Evolutionary conservation across 352 stramenopile species (phyloP), one percentile per base, ranked within the genome.

Genomic region (Pythium pyrilobum): DNA sequence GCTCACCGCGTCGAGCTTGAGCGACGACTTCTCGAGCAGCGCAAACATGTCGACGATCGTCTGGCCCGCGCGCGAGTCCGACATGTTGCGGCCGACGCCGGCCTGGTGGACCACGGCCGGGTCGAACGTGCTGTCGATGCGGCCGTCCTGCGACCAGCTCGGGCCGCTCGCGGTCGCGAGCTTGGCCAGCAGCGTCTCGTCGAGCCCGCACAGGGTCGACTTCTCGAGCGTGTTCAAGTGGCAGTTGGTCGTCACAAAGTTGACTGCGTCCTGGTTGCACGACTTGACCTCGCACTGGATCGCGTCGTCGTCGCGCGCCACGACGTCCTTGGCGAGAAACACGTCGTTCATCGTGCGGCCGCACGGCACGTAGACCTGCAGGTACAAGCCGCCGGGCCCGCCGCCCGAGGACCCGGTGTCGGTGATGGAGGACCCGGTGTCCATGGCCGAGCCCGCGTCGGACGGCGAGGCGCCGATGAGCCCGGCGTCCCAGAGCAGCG

Each of bases 261-360:
- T 9, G n/a, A n/a, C n/a, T 10, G 39, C 11, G 21, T 28, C 21
- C 3, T 9, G 5, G 21, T 53, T 44, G 32, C 46, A 53, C 13
- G 13, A n/a, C 32, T 43, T 21, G 21, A 43, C 8, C 5, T 27
- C 16, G 46, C 46, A 53, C 0, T 16, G 16, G 18, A 32, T 37
- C 8, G 31, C 28, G 12, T 33, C 24, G 21, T 15, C 28, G 12
- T 33, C 24, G 21, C 21, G 3, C 11, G n/a, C 46, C 3, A 42
- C 32, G 13, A 41, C 21, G 4, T 12, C 4, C 18, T 36, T 24
- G 9, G 39, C 13, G n/a, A 62, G 28, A 28, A 62, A 62, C 11
- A 55, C 42, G 45, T 62, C 54, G 54, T 51, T 62, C 54, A 62
- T 62, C 6, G 54, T 62, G 45, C 39, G 32, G 8, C 54, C 54